Evolutionary conservation across 352 stramenopile genomes (phyloP), one percentile per base, ranked within the genome.

Genomic region (Pythium insidiosum): DNA sequence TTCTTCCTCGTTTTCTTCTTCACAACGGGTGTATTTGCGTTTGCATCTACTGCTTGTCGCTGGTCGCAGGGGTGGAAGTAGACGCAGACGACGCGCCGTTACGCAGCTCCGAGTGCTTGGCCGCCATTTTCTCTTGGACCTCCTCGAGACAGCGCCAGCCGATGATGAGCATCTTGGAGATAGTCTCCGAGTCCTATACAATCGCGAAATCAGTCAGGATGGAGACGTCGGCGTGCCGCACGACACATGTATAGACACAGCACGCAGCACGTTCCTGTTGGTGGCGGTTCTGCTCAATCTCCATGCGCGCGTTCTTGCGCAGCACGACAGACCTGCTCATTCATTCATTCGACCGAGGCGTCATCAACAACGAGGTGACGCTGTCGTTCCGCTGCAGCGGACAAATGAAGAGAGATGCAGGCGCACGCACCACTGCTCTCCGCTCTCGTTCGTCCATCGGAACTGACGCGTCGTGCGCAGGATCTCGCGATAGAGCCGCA

Each of bases 401-500:
- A n/a, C n/a, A 40, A 15, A 23, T 13, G 38, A 44, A n/a, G 24
- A 28, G 26, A 30, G 18, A 35, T 18, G 9, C n/a, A 5, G 12
- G n/a, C 7, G 4, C n/a, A 58, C 62, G 33, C 55, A 81, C 79
- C 79, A 92, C 19, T 60, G 49, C 45, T 88, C 53, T 1, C 76
- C 79, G 42, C 85, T 60, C 29, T 92, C 79, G 37, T 88, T 89
- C 6, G 45, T 51, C 66, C 82, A 86, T 48, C 75, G 56, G 62
- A 92, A 92, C 47, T 73, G 61, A 34, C 73, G 72, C 57, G 79
- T 58, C 23, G 72, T 84, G 48, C 72, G 74, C 58, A 92, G 61
- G 44, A 92, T 83, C 66, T 84, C 68, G 23, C 73, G 73, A 62
- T 92, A 92, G 48, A 92, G 58, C 13, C 75, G 74, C 57, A 92